Conservation (phyloP, 106 monocot species). For the Chionographis japonica region DNA sequence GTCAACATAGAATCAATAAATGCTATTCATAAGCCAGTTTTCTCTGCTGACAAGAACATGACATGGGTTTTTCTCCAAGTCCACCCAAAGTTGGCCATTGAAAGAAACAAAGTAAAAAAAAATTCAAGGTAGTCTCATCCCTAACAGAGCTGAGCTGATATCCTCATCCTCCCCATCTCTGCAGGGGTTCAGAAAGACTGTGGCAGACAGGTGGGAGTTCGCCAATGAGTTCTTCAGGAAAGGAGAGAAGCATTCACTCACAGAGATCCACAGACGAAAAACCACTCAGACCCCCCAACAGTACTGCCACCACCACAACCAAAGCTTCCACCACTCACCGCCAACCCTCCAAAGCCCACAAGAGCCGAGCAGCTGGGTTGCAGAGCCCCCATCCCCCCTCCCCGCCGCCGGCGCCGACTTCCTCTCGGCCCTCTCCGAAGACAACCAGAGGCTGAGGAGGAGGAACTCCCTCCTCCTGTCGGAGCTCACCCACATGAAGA, state of each 20-base stretch:
- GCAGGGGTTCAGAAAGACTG: constrained; percentile 93
- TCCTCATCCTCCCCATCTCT: neutral
- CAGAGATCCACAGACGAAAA: constrained; percentile 76
- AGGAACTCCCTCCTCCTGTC: constrained; percentile 51
- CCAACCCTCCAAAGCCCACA: constrained; percentile 3
- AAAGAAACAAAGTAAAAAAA: too few species aligned
- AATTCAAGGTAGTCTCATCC: too few species aligned
- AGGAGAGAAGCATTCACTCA: constrained; percentile 72
- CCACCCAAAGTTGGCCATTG: too few species aligned
- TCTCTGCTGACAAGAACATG: neutral
- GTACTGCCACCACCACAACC: constrained; percentile 1
- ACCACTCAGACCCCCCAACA: constrained; percentile 18
- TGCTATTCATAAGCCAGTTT: neutral
- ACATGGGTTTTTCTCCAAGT: too few species aligned
- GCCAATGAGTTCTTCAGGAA: constrained; percentile 84
- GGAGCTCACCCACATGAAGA: constrained; percentile 72
- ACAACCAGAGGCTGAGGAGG: constrained; percentile 66
- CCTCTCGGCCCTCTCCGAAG: constrained; percentile 45
- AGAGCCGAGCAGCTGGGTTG: constrained; percentile 12
- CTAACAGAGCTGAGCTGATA: neutral
- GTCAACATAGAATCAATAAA: too few species aligned
- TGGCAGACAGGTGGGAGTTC: constrained; percentile 90
- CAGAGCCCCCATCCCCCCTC: neutral
- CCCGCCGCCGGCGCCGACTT: constrained; percentile 3
- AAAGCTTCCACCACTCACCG: neutral